Conservation (phyloP, 305 asterid species). For the Solanum hybrid region DNA sequence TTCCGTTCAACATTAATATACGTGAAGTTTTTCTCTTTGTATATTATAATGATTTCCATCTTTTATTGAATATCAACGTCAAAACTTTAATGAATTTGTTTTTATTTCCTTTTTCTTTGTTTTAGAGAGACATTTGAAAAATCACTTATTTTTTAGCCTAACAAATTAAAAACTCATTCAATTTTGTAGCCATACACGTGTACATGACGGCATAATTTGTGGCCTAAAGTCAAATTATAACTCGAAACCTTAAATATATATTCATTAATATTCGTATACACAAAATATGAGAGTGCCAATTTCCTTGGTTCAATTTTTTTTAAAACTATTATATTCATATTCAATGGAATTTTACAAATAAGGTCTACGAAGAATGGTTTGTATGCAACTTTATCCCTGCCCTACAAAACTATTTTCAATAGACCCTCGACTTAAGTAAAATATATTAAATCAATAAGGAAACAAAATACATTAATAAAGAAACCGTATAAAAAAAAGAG, state of each 20-base stretch:
- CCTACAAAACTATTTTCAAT: background rate
- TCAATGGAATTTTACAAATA: background rate
- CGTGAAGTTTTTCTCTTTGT: background rate
- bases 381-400: background rate
- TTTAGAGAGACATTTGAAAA: background rate
- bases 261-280: background rate
- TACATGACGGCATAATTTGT: background rate
- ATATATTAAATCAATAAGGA: background rate
- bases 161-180: background rate
- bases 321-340: background rate
- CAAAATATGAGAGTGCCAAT: background rate
- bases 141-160: background rate
- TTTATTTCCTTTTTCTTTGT: background rate
- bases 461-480: background rate
- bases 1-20: background rate
- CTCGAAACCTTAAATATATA: background rate
- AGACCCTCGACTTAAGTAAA: background rate
- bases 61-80: background rate
- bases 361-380: background rate
- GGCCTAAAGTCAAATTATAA: background rate
- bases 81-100: background rate
- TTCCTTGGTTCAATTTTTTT: background rate
- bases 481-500: background rate
- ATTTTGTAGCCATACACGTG: background rate
- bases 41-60: background rate